Conservation (phyloP, 495 filamentous ascomycete species). For the Tuber magnatum region DNA sequence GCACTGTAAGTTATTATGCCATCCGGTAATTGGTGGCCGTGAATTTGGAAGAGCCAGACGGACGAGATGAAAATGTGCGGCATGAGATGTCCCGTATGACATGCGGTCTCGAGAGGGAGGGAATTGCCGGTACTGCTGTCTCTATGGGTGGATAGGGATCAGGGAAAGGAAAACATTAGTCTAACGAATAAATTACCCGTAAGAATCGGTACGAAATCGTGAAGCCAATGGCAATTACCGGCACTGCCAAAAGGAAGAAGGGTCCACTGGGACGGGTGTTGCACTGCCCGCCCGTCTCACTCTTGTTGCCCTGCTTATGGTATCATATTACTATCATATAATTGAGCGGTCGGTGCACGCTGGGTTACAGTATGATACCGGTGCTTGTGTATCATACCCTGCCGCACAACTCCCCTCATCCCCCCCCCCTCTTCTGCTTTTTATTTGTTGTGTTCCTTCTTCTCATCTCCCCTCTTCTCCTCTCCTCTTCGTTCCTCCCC, state of each 20-base stretch:
- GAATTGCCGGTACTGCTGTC: slow-evolving; percentile 10
- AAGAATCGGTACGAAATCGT: neutral
- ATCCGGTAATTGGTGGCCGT: neutral
- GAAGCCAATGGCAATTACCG: neutral
- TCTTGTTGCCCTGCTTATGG: slow-evolving; percentile 5
- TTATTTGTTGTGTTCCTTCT: slow-evolving; percentile 18
- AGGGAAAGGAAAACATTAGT: neutral
- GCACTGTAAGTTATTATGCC: neutral
- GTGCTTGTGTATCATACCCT: neutral
- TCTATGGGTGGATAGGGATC: slow-evolving; percentile 6
- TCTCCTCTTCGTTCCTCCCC: slow-evolving; percentile 7
- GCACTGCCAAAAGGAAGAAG: neutral
- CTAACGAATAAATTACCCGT: neutral
- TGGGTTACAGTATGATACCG: neutral
- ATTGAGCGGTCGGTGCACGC: slow-evolving; percentile 16
- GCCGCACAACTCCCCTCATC: slow-evolving; percentile 13
- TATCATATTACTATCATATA: too few species aligned
- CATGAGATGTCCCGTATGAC: neutral
- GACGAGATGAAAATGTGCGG: neutral
- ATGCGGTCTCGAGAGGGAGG: slow-evolving; percentile 2
- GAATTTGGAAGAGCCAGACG: neutral
- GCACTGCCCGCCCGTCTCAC: slow-evolving; percentile 27
- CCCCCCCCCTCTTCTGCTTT: slow-evolving; percentile 30
- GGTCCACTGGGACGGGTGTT: slow-evolving; percentile 10
- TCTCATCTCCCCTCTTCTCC: neutral